Evolutionary conservation across 2,329 filamentous ascomycete species (phyloP).

Genomic region (Nemania sp.): DNA sequence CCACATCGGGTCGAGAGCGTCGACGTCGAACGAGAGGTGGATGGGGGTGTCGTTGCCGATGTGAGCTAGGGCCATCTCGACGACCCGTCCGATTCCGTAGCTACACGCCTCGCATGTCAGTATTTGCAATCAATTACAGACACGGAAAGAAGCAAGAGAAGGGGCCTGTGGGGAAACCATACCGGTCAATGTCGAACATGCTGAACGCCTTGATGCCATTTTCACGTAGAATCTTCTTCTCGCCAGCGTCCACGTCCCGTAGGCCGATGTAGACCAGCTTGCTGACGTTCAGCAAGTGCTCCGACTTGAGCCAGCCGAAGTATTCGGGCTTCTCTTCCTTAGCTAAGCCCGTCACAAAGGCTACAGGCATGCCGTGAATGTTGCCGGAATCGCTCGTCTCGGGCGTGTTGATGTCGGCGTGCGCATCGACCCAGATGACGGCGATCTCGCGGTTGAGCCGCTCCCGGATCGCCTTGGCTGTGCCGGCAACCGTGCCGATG

Average conservation of each 20-base stretch:
- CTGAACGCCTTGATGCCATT: conserved; percentile 94
- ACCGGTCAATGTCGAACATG: conserved; percentile 98
- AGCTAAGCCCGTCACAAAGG: conserved; percentile 89
- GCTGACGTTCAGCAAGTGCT: conserved; percentile 75
- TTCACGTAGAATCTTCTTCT: conserved; percentile 92
- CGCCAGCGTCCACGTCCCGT: conserved; percentile 89
- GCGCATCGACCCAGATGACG: conserved; percentile 98
- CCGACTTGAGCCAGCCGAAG: conserved; percentile 89
- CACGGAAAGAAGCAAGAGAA: not conserved
- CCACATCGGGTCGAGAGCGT: conserved; percentile 95
- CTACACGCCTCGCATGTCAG: conserved; percentile 57
- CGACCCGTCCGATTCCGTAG: conserved; percentile 92
- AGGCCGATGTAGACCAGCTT: conserved; percentile 98
- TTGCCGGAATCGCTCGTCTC: conserved; percentile 92
- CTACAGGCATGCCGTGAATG: conserved; percentile 97
- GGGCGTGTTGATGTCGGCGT: conserved; percentile 97
- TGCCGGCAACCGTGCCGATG: conserved; percentile 91
- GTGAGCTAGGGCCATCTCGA: conserved; percentile 98
- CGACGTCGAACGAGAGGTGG: conserved; percentile 96
- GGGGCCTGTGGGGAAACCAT: conserved; percentile 47
- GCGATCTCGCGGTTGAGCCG: conserved; percentile 84
- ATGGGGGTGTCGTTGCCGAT: conserved; percentile 96
- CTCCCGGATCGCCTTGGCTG: conserved; percentile 87
- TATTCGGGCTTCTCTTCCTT: conserved; percentile 79
- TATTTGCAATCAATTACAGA: not conserved